These are phyloP conservation scores for Diaporthe longicolla DNA, from an alignment of 2,329 filamentous ascomycete species.

Conservation along the genomic window DNA sequence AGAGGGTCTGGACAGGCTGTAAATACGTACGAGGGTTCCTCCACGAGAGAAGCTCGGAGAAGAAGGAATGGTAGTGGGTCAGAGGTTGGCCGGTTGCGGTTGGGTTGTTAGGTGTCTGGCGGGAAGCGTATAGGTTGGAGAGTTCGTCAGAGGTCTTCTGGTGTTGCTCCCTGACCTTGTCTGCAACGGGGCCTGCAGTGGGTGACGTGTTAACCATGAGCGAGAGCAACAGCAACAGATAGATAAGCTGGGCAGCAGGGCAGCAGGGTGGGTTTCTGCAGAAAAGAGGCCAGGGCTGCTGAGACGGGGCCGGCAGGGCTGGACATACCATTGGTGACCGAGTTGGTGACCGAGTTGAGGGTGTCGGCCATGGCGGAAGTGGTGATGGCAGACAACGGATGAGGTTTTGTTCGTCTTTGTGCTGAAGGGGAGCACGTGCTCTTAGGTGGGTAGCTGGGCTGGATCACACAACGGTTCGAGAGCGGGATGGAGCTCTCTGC, in stretches of 20 bases:
- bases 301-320: slow-evolving; percentile 53
- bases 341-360: slow-evolving; percentile 40
- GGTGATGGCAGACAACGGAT: slow-evolving; percentile 42
- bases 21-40: slow-evolving; percentile 72
- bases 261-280: not conserved
- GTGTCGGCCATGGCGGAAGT: slow-evolving; percentile 59
- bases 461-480: slow-evolving; percentile 9
- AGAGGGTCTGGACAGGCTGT: slow-evolving; percentile 22
- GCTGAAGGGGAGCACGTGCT: slow-evolving; percentile 32
- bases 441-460: slow-evolving; percentile 22
- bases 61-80: slow-evolving; percentile 80
- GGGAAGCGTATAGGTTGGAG: slow-evolving; percentile 70
- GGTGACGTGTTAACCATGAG: slow-evolving; percentile 35
- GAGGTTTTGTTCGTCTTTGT: slow-evolving; percentile 44
- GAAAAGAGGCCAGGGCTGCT: slow-evolving; percentile 17
- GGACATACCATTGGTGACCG: slow-evolving; percentile 60
- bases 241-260: slow-evolving; percentile 17
- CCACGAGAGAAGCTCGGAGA: slow-evolving; percentile 78
- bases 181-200: slow-evolving; percentile 68
- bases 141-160: slow-evolving; percentile 70
- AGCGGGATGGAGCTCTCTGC: slow-evolving; percentile 23
- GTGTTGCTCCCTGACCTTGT: slow-evolving; percentile 70
- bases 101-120: slow-evolving; percentile 66
- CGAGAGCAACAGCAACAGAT: not conserved
- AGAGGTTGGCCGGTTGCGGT: slow-evolving; percentile 74